Base-by-base conservation (phyloP, 2,329 filamentous ascomycete species). In the Sarocladiaceae sp. region DNA sequence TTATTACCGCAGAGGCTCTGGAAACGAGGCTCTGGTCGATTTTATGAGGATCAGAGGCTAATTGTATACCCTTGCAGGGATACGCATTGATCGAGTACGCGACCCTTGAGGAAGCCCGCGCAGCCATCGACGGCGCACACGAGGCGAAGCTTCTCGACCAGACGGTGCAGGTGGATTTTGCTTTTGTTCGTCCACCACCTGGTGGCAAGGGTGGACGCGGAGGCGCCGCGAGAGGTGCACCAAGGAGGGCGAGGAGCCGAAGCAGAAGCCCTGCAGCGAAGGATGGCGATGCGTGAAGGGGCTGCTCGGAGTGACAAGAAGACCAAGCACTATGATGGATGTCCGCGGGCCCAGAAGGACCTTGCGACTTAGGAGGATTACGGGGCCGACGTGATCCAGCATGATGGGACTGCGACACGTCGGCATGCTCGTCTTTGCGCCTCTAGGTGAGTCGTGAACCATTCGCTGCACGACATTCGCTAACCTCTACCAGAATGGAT, bases 61-160 rank as follows among this genome's bases (percentile, higher is more conserved):
- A 11, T 9, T 10, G 7, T 5, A 3, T 29, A 9, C 10, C n/a
- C 18, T 31, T 16, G 0, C 49, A 91, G 86, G 87, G 87, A 52
- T 93, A 93, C 65, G 86, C 84, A 23, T 68, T 93, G 54, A 90
- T 93, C 62, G 88, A 93, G 62, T 93, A 89, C 64, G 73, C 85
- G 1, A 91, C 86, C 1, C 70, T 89, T 32, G 75, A 82, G 51
- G 87, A 93, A 62, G 87, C 87, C 12, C 79, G 83, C 51, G 84
- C 83, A n/a, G 87, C 87, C 34, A 88, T 93, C 57, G 82, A 88
- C 61, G 83, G 81, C 55, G 83, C 84, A n/a, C 78, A 93, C 62
- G 72, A 80, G 50, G 80, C 82, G 33, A 86, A 90, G 63, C 69
- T 93, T 45, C 76, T 93, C 34, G 87, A 93, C 55, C 86, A 93